Percentiles rank a stretch among this genome's conserved stretches.
These are phyloP conservation scores for Monosporascus sp. DNA, from an alignment of 2,329 filamentous ascomycete species.

Conservation along the genomic window DNA sequence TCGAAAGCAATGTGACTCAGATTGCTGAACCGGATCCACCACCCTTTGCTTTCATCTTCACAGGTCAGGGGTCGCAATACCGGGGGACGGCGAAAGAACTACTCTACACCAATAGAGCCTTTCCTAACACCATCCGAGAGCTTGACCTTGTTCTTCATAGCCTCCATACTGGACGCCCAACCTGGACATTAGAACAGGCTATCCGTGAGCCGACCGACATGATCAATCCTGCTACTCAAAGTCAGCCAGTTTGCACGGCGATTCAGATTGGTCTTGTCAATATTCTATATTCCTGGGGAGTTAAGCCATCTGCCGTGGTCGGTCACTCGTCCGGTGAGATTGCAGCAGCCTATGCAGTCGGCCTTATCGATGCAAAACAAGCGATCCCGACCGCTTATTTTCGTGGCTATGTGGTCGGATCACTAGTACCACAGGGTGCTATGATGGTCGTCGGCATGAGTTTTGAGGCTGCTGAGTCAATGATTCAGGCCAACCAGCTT, in stretches of 20 bases:
- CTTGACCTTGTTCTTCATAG: slow-evolving; percentile 8
- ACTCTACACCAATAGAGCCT: slow-evolving; percentile 10
- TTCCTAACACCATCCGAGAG: slow-evolving; percentile 9
- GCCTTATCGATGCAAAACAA: slow-evolving; percentile 11
- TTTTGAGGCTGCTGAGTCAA: neutral
- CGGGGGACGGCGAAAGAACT: slow-evolving; percentile 26
- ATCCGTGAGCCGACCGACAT: slow-evolving; percentile 4
- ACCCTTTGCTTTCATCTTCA: slow-evolving; percentile 16
- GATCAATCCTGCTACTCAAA: slow-evolving; percentile 5
- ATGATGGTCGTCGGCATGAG: slow-evolving; percentile 18
- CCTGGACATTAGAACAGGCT: slow-evolving; percentile 10
- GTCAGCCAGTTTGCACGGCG: slow-evolving; percentile 19
- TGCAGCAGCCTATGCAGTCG: slow-evolving; percentile 37
- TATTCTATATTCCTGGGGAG: slow-evolving; percentile 6
- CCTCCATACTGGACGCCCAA: slow-evolving; percentile 2
- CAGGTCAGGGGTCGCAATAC: slow-evolving; percentile 29
- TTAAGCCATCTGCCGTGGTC: slow-evolving; percentile 6
- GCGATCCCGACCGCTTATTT: slow-evolving; percentile 16
- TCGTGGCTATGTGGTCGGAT: slow-evolving; percentile 10
- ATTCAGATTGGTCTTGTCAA: slow-evolving; percentile 18
- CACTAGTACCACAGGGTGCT: slow-evolving; percentile 1
- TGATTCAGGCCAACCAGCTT: slow-evolving; percentile 1
- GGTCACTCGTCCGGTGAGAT: slow-evolving; percentile 33
- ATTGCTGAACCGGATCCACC: neutral
- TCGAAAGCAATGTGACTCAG: neutral